Evolutionary conservation across 148 eudicot genomes (phyloP), one percentile per base, ranked within the genome.

Genomic region (Tetragonia tetragonoides): DNA sequence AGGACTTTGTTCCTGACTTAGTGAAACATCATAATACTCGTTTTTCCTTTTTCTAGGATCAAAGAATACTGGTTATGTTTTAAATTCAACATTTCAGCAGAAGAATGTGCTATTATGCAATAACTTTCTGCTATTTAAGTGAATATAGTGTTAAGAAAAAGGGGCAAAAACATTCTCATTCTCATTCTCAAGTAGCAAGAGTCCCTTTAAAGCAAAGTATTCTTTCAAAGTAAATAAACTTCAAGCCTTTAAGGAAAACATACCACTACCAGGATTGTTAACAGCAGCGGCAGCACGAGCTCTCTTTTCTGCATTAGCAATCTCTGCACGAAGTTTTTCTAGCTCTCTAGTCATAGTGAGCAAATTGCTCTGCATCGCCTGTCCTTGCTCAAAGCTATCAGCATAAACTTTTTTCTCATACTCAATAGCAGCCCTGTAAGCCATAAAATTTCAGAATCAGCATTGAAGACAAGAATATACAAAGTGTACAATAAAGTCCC

Each of bases 261-360:
- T 87, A 89, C 96, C 97, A 74, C 61, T 87, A 89, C 96, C 97
- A 74, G 88, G 87, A 88, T 86, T 88, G 61, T 81, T 89, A 82
- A 80, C 87, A n/a, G 89, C 88, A 14, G 93, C 90, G 66, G 89
- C 90, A 79, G 92, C 97, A 79, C 86, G 91, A 51, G 96, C 92
- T 85, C 94, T 91, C 84, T 95, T 95, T 83, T 95, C 94, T 21
- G 94, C 93, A 81, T 87, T 89, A 85, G 97, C 93, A 86, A 92
- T 88, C 86, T 92, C 98, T 23, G 98, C 98, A 74, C 93, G 95
- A 78, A 95, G 97, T 83, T 95, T 95, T 77, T 95, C 98, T 85
- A 95, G 77, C 79, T 95, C 98, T 49, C 98, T 82, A 66, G 92
- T 93, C 97, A 95, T 95, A 28, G 94, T 64, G 60, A 92, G 76